phyloP scores from a whole-genome alignment of 805 yeast genomes.

The Metschnikowia gruessii region DNA sequence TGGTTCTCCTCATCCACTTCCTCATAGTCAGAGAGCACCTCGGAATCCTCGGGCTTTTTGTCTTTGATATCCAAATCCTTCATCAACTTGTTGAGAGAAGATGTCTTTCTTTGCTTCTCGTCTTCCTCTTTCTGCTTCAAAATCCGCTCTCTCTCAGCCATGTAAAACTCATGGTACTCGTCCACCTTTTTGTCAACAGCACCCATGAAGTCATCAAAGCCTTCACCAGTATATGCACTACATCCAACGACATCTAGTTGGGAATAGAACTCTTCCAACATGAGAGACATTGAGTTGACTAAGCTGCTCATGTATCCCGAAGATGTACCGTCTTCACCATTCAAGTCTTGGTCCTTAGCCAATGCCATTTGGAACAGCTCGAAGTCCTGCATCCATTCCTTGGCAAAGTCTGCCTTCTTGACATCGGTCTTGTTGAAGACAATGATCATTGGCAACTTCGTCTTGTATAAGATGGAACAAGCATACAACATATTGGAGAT shows the following conservation, averaged over 20 bases:
- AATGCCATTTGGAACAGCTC: constrained; percentile 85
- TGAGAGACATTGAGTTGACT: constrained; percentile 90
- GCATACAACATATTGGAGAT: constrained; percentile 99
- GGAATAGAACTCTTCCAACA: constrained; percentile 94
- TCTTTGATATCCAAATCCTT: constrained; percentile 75
- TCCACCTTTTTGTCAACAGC: constrained; percentile 83
- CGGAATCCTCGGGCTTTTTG: constrained; percentile 30
- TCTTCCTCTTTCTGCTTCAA: constrained; percentile 71
- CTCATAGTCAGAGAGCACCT: constrained; percentile 51
- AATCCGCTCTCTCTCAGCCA: constrained; percentile 81
- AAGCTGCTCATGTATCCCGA: constrained; percentile 94
- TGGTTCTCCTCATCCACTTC: constrained; percentile 48
- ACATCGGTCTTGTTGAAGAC: constrained; percentile 96
- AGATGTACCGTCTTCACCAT: constrained; percentile 55
- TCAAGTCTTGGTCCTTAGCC: constrained; percentile 60
- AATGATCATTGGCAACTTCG: constrained; percentile 93
- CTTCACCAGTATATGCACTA: constrained; percentile 89
- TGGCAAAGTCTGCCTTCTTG: constrained; percentile 78
- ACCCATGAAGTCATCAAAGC: constrained; percentile 85
- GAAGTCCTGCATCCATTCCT: constrained; percentile 97
- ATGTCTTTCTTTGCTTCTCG: constrained; percentile 68
- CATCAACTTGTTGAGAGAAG: constrained; percentile 70
- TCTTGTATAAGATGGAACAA: constrained; percentile 92
- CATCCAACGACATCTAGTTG: constrained; percentile 91
- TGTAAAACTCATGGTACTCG: constrained; percentile 81